Evolutionary conservation across 495 filamentous ascomycete genomes (phyloP).

Genomic region (Daldinia decipiens): DNA sequence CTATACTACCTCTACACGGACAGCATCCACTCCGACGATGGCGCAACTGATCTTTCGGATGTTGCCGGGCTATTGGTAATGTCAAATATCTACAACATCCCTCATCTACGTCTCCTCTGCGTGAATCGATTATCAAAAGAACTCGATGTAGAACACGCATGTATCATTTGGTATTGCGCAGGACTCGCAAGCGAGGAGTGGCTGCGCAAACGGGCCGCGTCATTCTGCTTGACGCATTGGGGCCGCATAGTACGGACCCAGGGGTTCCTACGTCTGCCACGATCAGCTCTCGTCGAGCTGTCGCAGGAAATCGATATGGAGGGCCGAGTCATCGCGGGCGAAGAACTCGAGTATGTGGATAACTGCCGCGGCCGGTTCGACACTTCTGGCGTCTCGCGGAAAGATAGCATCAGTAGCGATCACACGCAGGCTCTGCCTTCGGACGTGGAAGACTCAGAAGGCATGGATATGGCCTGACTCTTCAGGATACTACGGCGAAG

Average conservation of each 20-base stretch:
- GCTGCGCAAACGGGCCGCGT: conserved; percentile 85
- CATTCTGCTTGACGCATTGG: conserved; percentile 92
- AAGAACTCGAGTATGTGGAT: conserved; percentile 82
- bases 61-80: conserved; percentile 97
- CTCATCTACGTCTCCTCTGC: conserved; percentile 87
- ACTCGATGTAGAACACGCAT: conserved; percentile 92
- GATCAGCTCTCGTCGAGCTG: conserved; percentile 83
- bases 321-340: conserved; percentile 83
- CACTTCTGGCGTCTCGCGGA: conserved; percentile 61
- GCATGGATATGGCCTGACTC: conserved; percentile 59
- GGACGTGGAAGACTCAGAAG: conserved; percentile 77
- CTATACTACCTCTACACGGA: conserved; percentile 97
- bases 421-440: conserved; percentile 66
- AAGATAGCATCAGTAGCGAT: conserved; percentile 68
- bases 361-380: conserved; percentile 71
- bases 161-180: conserved; percentile 95
- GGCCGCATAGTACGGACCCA: conserved; percentile 89
- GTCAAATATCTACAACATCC: conserved; percentile 97
- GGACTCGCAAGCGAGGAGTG: conserved; percentile 90
- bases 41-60: conserved; percentile 74
- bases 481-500: not conserved
- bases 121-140: conserved; percentile 88
- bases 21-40: conserved; percentile 74
- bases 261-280: conserved; percentile 83
- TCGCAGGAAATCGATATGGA: conserved; percentile 93